Base-by-base conservation (phyloP, 1,139 yeast species). In the Zygosaccharomyces sapae region DNA sequence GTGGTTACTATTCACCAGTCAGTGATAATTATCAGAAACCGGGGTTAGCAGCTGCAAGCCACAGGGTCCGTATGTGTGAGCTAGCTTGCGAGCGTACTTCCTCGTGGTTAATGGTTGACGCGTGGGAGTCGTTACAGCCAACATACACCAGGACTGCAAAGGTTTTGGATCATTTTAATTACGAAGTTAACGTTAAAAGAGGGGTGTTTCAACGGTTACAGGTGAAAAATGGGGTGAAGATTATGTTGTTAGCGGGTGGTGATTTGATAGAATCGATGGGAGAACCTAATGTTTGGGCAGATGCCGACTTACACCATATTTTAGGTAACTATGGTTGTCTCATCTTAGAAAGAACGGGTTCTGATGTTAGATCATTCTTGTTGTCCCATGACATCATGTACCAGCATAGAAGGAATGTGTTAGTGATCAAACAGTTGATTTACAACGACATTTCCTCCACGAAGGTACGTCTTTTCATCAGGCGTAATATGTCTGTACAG, bases 211-310 rank as follows among this genome's bases (percentile, higher is more conserved):
- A 55, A 83, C 85, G 4, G 73, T 79, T n/a, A 72, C 77, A 38
- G 96, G 96, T 10, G 81, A 80, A 52, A 80, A 51, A 75, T 88
- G 53, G 96, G 96, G 96, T 87, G 48, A 92, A 92, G 65, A 85
- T 92, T 59, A 92, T 92, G 98, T 75, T 92, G 50, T 73, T 92
- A 36, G 98, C 98, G 0, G 99, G 99, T 43, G 98, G 98, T 33
- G 98, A 92, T 68, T 75, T 94, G 59, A 92, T 92, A 49, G 98
- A 92, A 68, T 83, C 95, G 43, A 92, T 94, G 97, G 98, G 98
- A n/a, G 98, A 92, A 67, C 97, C 97, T 27, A 94, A 90, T 62
- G 98, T 92, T 33, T 92, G 99, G 99, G 96, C 95, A 1, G 97
- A 90, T 65, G 85, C 79, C 50, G 99, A 92, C 68, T 74, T 92